phyloP scores from a whole-genome alignment of 1,284 basidiomycete species.

The Tylopilus sp. region DNA sequence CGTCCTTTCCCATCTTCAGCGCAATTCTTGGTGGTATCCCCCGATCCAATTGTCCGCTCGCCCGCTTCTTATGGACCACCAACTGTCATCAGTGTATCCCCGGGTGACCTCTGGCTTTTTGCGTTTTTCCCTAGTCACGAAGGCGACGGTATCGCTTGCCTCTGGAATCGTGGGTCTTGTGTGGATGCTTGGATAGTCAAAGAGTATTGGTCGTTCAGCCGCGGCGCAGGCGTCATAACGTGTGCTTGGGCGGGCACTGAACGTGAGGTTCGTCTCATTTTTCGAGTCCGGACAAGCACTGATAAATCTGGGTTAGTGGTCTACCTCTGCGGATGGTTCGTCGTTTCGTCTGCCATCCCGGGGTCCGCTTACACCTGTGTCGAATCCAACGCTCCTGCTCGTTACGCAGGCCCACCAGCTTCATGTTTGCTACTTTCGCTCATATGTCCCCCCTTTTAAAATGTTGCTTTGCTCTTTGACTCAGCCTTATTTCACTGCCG shows the following conservation, averaged over 20 bases:
- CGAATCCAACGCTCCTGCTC: conserved; percentile 48
- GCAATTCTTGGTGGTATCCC: conserved; percentile 55
- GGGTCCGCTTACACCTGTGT: conserved; percentile 49
- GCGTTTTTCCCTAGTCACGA: conserved; percentile 64
- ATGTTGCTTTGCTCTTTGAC: conserved; percentile 48
- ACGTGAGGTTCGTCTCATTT: conserved; percentile 47
- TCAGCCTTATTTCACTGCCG: conserved; percentile 33
- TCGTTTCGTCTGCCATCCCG: conserved; percentile 47
- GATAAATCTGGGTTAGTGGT: conserved; percentile 41
- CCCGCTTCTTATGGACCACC: conserved; percentile 56
- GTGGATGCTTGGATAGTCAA: conserved; percentile 59
- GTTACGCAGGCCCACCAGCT: conserved; percentile 54
- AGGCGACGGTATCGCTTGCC: conserved; percentile 53
- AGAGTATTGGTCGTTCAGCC: conserved; percentile 52
- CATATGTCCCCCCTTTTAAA: conserved; percentile 39
- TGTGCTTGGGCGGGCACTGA: conserved; percentile 57
- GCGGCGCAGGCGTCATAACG: conserved; percentile 53
- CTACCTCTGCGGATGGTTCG: conserved; percentile 37
- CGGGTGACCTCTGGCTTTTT: conserved; percentile 60
- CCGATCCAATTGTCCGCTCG: conserved; percentile 42
- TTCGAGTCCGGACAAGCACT: not conserved
- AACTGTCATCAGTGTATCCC: conserved; percentile 53
- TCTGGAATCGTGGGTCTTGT: conserved; percentile 56
- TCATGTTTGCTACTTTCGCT: conserved; percentile 46
- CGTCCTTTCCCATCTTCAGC: conserved; percentile 64